These are phyloP conservation scores for Begonia peltatifolia DNA, from an alignment of 306 rosid genomes.

Conservation along the genomic window DNA sequence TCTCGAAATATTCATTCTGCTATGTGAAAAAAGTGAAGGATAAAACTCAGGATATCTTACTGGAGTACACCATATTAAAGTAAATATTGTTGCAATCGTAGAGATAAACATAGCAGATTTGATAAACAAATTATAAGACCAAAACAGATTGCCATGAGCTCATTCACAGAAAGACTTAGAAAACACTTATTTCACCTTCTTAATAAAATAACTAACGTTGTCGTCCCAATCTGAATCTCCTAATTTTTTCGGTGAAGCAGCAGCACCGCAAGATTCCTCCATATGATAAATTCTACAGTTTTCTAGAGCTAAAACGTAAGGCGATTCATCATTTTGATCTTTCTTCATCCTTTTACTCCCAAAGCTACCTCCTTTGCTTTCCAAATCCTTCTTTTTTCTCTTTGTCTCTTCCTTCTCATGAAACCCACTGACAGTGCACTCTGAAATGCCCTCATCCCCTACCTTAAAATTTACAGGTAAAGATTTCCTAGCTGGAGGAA, in stretches of 20 bases:
- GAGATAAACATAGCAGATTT: too few relatives aligned
- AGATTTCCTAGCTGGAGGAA: slow-evolving; percentile 59
- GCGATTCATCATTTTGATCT: slow-evolving; percentile 45
- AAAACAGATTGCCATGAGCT: too few relatives aligned
- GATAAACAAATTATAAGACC: too few relatives aligned
- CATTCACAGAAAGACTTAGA: neutral
- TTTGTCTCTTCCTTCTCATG: slow-evolving; percentile 27
- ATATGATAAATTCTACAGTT: slow-evolving; percentile 14
- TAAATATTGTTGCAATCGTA: too few relatives aligned
- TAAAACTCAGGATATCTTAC: too few relatives aligned
- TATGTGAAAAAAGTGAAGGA: too few relatives aligned
- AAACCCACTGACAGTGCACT: slow-evolving; percentile 16
- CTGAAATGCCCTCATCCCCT: slow-evolving; percentile 11
- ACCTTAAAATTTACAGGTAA: slow-evolving; percentile 46
- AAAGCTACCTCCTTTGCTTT: slow-evolving; percentile 36
- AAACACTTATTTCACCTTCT: slow-evolving; percentile 37
- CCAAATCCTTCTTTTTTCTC: slow-evolving; percentile 29
- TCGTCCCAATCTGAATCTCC: slow-evolving; percentile 39
- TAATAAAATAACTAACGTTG: slow-evolving; percentile 62
- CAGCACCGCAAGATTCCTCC: slow-evolving; percentile 12
- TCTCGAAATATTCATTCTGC: too few relatives aligned
- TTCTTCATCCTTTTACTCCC: slow-evolving; percentile 41
- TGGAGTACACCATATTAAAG: too few relatives aligned
- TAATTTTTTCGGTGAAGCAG: slow-evolving; percentile 17
- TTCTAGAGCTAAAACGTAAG: slow-evolving; percentile 31